A percentile compares a stretch with the other conserved stretches of the same genome.
Evolutionary conservation across 495 filamentous ascomycete species (phyloP).

Genomic region (Tirmania nivea): DNA sequence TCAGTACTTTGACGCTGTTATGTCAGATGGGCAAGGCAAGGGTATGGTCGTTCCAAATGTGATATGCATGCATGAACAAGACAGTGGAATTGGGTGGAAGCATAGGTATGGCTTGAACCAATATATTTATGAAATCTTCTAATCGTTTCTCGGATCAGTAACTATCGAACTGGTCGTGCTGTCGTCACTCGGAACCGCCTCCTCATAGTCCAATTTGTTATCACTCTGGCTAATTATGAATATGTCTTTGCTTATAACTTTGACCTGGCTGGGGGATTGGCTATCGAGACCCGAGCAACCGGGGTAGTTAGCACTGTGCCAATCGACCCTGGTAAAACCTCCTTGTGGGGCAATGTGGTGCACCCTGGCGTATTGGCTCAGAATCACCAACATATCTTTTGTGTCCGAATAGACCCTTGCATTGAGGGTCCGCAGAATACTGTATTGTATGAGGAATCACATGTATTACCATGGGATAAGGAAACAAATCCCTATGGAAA

Average conservation of each 20-base stretch:
- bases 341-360: slow-evolving; percentile 29
- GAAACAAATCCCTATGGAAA: slow-evolving; percentile 29
- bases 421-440: slow-evolving; percentile 32
- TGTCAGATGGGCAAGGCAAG: slow-evolving; percentile 34
- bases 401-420: slow-evolving; percentile 31
- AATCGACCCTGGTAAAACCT: slow-evolving; percentile 28
- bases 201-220: slow-evolving; percentile 50
- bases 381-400: slow-evolving; percentile 35
- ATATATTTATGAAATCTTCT: not conserved
- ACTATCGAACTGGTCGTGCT: slow-evolving; percentile 39
- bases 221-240: slow-evolving; percentile 64
- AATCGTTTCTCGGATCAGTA: slow-evolving; percentile 21
- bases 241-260: slow-evolving; percentile 39
- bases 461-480: slow-evolving; percentile 22
- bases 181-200: slow-evolving; percentile 38
- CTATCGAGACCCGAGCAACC: slow-evolving; percentile 28
- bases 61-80: slow-evolving; percentile 47
- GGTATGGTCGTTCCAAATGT: slow-evolving; percentile 34
- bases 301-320: slow-evolving; percentile 27
- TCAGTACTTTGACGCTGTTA: slow-evolving; percentile 38
- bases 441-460: slow-evolving; percentile 29
- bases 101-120: slow-evolving; percentile 17
- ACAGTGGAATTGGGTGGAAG: slow-evolving; percentile 42
- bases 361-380: slow-evolving; percentile 26
- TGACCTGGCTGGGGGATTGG: slow-evolving; percentile 30